Percentiles rank a stretch among this genome's conserved stretches.
phyloP scores from a whole-genome alignment of 331 rosid species.

The Phaseolus coccineus region DNA sequence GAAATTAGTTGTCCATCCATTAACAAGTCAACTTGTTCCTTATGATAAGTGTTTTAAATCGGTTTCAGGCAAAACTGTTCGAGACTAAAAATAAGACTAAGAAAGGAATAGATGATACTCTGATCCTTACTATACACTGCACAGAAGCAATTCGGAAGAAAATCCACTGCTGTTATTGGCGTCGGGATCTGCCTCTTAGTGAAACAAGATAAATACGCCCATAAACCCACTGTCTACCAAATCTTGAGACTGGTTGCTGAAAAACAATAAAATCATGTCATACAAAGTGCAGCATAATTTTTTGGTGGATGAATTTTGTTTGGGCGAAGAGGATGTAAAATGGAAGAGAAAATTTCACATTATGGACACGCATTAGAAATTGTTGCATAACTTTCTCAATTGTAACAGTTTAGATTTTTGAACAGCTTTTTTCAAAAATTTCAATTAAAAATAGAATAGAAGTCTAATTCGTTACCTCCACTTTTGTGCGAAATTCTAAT shows the following conservation, averaged over 20 bases:
- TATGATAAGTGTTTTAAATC: constrained; percentile 28
- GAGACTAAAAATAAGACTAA: constrained; percentile 23
- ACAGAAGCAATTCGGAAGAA: constrained; percentile 30
- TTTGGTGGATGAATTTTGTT: background rate
- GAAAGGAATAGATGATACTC: constrained; percentile 30
- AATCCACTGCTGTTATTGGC: constrained; percentile 54
- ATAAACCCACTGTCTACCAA: constrained; percentile 84
- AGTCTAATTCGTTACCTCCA: constrained; percentile 69
- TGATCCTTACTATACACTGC: constrained; percentile 42
- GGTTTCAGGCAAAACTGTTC: constrained; percentile 41
- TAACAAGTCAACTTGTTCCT: constrained; percentile 37
- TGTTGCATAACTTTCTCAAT: constrained; percentile 12
- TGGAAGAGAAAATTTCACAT: background rate
- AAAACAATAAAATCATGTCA: constrained; percentile 33
- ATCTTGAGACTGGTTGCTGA: constrained; percentile 72
- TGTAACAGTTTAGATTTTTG: constrained; percentile 1
- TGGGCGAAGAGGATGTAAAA: background rate
- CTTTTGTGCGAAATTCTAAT: constrained; percentile 79
- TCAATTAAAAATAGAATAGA: background rate
- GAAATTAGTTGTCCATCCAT: constrained; percentile 29
- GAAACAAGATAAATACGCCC: constrained; percentile 91
- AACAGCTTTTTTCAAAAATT: constrained; percentile 10
- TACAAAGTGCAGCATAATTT: constrained; percentile 13
- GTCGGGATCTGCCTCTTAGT: constrained; percentile 51
- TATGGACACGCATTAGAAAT: constrained; percentile 23